Base-by-base conservation (phyloP, 257 asterid genomes). In the Salvia hispanica region DNA sequence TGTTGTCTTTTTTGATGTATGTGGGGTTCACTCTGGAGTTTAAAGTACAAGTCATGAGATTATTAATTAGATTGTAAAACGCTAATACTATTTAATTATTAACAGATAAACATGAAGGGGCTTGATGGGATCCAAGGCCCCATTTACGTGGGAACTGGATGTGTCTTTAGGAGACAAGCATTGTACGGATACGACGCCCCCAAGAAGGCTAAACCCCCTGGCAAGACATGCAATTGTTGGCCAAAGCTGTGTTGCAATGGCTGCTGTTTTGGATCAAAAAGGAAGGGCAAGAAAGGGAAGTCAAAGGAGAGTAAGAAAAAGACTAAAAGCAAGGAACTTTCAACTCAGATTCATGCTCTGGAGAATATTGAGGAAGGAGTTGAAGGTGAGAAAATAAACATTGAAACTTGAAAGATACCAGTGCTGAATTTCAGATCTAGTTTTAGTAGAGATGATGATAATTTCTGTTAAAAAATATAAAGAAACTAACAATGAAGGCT, bases 71-170 rank as follows among this genome's bases (percentile, higher is more conserved):
- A 21, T 16, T 56, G 59, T 39, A 4, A 21, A 68, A 45, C 46
- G 36, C 69, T 57, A 34, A 71, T 64, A 15, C 7, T 42, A 8
- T 12, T 57, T 75, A 13, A 33, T 69, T 69, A 72, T 10, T 33
- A 36, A 76, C 82, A 86, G 94, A 86, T 86, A 64, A 87, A 84
- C 63, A 82, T 87, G 95, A 82, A 83, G 74, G 91, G 91, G 39
- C 85, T 84, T 56, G 95, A 84, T 36, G 91, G 95, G 67, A 85
- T 87, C 47, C 95, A 87, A 77, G 95, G 95, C 25, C 95, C 95
- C 2, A 77, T 87, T 31, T 87, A 84, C 10, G 91, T 84, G 33
- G 95, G 95, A 67, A 87, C 91, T 43, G 91, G 95, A 67, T 82
- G 91, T 4, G 83, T 84, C 72, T 87, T 87, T 63, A 77, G 90